A percentile compares a stretch with the other conserved stretches of the same genome.
phyloP scores from a whole-genome alignment of 345 rosid genomes.

The Gossypium rotundifolium region DNA sequence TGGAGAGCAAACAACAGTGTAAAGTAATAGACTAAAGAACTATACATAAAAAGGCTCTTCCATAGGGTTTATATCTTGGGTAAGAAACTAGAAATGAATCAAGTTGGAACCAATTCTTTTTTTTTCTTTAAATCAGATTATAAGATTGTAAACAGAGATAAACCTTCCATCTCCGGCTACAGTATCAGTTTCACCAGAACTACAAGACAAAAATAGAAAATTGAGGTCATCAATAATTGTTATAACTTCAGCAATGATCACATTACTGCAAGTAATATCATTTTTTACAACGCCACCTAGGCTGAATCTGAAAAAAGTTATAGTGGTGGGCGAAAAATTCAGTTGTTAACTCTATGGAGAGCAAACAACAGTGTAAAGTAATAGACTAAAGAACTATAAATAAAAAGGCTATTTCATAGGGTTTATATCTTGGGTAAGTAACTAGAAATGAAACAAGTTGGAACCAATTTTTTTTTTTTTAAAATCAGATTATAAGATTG shows the following conservation, averaged over 20 bases:
- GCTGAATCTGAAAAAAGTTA: neutral
- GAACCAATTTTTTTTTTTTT: neutral
- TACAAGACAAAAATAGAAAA: conserved; percentile 21
- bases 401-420: neutral
- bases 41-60: neutral
- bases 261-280: neutral
- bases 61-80: neutral
- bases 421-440: neutral
- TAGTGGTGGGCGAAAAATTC: neutral
- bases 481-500: neutral
- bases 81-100: neutral
- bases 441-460: neutral
- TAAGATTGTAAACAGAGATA: conserved; percentile 15
- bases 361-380: neutral
- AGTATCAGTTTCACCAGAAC: conserved; percentile 57
- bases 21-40: neutral
- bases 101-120: neutral
- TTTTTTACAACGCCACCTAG: neutral
- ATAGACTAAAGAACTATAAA: neutral
- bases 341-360: neutral
- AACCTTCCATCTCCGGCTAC: conserved; percentile 63
- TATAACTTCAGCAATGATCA: neutral
- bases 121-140: neutral
- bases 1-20: neutral
- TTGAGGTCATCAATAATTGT: neutral